Conservation (phyloP, 768 basidiomycete species). For the Galerina sulciceps region DNA sequence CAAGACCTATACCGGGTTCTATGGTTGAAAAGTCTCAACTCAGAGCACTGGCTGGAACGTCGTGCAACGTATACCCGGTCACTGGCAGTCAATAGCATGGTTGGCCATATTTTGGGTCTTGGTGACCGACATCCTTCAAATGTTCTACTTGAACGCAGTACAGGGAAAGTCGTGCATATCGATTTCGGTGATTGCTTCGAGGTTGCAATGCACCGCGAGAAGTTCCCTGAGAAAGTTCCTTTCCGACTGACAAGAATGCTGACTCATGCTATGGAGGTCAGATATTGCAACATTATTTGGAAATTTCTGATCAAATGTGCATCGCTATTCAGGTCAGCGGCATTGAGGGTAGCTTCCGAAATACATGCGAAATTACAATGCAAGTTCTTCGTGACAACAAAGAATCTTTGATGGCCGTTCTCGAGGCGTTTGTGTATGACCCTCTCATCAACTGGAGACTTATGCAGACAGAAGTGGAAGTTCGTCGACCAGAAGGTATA, state of each 20-base stretch:
- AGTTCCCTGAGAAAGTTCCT: slow-evolving; percentile 98
- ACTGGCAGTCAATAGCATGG: slow-evolving; percentile 97
- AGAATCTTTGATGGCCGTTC: slow-evolving; percentile 98
- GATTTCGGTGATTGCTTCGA: slow-evolving; percentile 99
- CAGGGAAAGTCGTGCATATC: slow-evolving; percentile 95
- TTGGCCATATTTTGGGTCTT: slow-evolving; percentile 95
- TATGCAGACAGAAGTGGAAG: slow-evolving; percentile 82
- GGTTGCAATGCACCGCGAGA: slow-evolving; percentile 96
- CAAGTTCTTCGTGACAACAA: slow-evolving; percentile 94
- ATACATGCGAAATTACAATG: slow-evolving; percentile 98
- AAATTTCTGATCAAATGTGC: slow-evolving; percentile 10
- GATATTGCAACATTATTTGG: slow-evolving; percentile 17
- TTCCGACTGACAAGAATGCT: slow-evolving; percentile 99
- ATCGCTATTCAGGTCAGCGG: slow-evolving; percentile 76
- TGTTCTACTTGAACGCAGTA: slow-evolving; percentile 86
- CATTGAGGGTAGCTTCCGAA: slow-evolving; percentile 95
- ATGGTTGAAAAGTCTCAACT: slow-evolving; percentile 94
- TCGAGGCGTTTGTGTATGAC: slow-evolving; percentile 99
- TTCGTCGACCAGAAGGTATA: slow-evolving; percentile 69
- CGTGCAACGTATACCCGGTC: slow-evolving; percentile 95
- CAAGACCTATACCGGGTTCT: slow-evolving; percentile 96
- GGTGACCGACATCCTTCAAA: slow-evolving; percentile 99
- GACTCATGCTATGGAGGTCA: slow-evolving; percentile 98
- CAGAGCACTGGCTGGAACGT: slow-evolving; percentile 97
- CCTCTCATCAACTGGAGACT: slow-evolving; percentile 97